Evolutionary conservation across 2,329 filamentous ascomycete genomes (phyloP).

Genomic region (Diaporthe vaccinii): DNA sequence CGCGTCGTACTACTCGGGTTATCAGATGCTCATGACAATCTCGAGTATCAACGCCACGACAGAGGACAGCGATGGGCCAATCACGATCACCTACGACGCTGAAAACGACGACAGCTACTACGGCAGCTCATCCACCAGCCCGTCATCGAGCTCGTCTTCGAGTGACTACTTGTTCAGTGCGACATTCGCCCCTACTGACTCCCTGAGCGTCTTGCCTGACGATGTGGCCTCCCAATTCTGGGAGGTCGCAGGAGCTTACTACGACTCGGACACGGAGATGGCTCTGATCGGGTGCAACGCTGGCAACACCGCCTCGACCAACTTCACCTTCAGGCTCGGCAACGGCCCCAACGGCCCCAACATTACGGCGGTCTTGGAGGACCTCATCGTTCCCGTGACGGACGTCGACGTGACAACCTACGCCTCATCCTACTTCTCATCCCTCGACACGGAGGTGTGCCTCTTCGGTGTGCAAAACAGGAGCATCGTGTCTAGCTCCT

Average conservation of each 20-base stretch:
- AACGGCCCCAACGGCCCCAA: slow-evolving; percentile 44
- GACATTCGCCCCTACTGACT: slow-evolving; percentile 43
- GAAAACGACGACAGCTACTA: background rate
- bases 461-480: slow-evolving; percentile 50
- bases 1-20: slow-evolving; percentile 10
- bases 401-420: slow-evolving; percentile 20
- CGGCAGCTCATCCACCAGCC: background rate
- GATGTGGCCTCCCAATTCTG: slow-evolving; percentile 47
- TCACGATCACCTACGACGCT: slow-evolving; percentile 24
- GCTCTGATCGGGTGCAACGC: slow-evolving; percentile 48
- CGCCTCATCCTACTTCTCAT: background rate
- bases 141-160: slow-evolving; percentile 3
- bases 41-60: slow-evolving; percentile 38
- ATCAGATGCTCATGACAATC: slow-evolving; percentile 21
- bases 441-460: slow-evolving; percentile 41
- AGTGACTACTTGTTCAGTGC: slow-evolving; percentile 38
- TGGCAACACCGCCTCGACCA: slow-evolving; percentile 41
- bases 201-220: slow-evolving; percentile 46
- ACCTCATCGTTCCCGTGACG: slow-evolving; percentile 47
- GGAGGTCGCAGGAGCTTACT: slow-evolving; percentile 47
- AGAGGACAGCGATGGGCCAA: slow-evolving; percentile 24
- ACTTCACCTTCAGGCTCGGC: slow-evolving; percentile 47
- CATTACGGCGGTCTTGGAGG: slow-evolving; percentile 45
- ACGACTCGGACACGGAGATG: slow-evolving; percentile 32
- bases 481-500: slow-evolving; percentile 17